phyloP scores from a whole-genome alignment of 345 rosid genomes.

The Corymbia maculata region DNA sequence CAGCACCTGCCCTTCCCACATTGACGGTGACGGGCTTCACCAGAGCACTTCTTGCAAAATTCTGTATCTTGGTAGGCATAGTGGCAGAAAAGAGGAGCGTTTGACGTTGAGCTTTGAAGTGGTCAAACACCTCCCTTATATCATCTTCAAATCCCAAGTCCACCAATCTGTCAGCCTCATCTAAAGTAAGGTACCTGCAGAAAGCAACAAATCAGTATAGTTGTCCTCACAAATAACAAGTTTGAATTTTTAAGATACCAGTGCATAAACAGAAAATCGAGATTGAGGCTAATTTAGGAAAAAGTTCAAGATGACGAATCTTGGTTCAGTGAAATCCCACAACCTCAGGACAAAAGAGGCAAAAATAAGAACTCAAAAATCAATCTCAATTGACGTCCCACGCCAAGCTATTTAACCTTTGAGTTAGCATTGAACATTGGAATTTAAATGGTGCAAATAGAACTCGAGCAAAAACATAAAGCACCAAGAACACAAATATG shows the following conservation, averaged over 20 bases:
- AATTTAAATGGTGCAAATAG: neutral
- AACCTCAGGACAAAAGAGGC: neutral
- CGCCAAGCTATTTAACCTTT: neutral
- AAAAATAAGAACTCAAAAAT: neutral
- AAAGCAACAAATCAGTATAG: neutral
- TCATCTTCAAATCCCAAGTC: constrained; percentile 98
- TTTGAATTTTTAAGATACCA: neutral
- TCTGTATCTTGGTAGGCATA: constrained; percentile 92
- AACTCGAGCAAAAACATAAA: neutral
- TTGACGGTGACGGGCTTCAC: constrained; percentile 83
- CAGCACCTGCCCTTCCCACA: constrained; percentile 96
- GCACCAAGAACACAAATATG: neutral
- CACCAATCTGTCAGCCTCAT: constrained; percentile 92
- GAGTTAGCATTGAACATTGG: neutral
- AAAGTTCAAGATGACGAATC: neutral
- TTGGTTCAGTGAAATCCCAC: neutral
- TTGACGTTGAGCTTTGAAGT: constrained; percentile 87
- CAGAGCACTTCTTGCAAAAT: constrained; percentile 81
- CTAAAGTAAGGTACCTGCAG: constrained; percentile 83
- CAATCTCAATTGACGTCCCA: neutral
- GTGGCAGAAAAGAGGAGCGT: constrained; percentile 91
- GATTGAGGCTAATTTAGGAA: neutral
- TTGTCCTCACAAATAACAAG: neutral
- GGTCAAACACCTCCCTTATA: constrained; percentile 91
- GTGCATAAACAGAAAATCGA: neutral